Conservation (phyloP, 306 rosid genomes). For the Casuarina cunninghamiana region DNA sequence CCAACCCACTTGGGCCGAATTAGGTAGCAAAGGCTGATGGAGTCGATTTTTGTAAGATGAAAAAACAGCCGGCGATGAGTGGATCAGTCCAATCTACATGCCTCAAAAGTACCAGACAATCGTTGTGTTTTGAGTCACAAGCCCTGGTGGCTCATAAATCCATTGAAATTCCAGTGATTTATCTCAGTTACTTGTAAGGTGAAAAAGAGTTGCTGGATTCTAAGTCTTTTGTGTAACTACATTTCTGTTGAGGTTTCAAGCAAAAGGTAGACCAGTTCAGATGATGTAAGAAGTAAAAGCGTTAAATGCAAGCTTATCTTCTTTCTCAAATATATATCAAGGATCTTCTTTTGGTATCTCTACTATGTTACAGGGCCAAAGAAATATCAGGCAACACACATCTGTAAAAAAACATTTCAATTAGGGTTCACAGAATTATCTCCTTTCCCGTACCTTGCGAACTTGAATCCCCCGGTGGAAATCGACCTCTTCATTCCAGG, state of each 20-base stretch:
- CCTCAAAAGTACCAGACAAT: neutral
- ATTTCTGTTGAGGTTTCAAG: no score
- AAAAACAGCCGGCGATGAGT: no score
- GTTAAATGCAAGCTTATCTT: neutral
- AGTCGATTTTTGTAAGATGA: no score
- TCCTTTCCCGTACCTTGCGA: constrained; percentile 39
- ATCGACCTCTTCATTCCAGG: constrained; percentile 41
- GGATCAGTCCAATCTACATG: neutral
- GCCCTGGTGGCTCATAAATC: neutral
- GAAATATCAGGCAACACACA: neutral
- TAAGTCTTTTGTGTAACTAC: no score
- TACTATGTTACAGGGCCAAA: constrained; percentile 10
- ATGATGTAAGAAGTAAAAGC: no score
- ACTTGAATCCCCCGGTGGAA: constrained; percentile 43
- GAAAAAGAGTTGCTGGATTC: neutral
- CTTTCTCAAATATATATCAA: neutral
- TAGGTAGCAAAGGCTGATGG: neutral
- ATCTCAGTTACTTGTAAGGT: neutral
- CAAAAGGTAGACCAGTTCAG: no score
- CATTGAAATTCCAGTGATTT: neutral
- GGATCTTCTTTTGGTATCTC: constrained; percentile 18
- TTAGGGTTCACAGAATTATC: constrained; percentile 33
- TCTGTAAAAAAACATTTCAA: constrained; percentile 13
- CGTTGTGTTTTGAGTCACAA: no score
- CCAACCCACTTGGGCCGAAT: neutral